Conservation (phyloP, 805 yeast genomes). For the Yamadazyma laniorum region DNA sequence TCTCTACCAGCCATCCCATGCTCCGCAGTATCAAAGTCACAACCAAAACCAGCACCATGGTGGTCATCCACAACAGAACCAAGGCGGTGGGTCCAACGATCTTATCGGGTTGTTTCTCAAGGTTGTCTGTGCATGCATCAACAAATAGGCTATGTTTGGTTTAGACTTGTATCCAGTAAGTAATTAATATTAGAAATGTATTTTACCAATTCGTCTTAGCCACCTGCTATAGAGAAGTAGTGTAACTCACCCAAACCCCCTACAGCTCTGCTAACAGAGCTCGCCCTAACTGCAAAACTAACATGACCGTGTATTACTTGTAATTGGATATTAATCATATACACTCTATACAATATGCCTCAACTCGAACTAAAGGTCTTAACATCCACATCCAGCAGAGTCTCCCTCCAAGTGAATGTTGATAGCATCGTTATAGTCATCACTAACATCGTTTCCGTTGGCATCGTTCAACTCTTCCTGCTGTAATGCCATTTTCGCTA, state of each 20-base stretch:
- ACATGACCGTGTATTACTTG: too few species aligned
- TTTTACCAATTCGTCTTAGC: too few species aligned
- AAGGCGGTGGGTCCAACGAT: conserved; percentile 21
- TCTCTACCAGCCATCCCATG: conserved; percentile 22
- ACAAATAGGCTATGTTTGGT: too few species aligned
- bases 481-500: conserved; percentile 92
- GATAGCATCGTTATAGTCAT: conserved; percentile 94
- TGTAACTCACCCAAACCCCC: too few species aligned
- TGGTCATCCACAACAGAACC: conserved; percentile 23
- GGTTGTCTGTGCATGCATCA: conserved; percentile 33
- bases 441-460: conserved; percentile 52
- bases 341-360: too few species aligned
- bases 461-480: conserved; percentile 92
- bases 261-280: too few species aligned
- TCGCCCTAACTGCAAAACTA: too few species aligned
- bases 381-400: conserved; percentile 72
- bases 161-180: too few species aligned
- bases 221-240: too few species aligned
- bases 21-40: conserved; percentile 20
- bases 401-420: conserved; percentile 91
- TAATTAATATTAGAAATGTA: too few species aligned
- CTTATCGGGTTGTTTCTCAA: conserved; percentile 30
- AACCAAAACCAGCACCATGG: conserved; percentile 21
- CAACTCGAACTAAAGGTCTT: too few species aligned
- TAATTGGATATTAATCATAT: too few species aligned